Evolutionary conservation across 1,139 yeast genomes (phyloP).

Genomic region (Lodderomyces orthopsilosis): DNA sequence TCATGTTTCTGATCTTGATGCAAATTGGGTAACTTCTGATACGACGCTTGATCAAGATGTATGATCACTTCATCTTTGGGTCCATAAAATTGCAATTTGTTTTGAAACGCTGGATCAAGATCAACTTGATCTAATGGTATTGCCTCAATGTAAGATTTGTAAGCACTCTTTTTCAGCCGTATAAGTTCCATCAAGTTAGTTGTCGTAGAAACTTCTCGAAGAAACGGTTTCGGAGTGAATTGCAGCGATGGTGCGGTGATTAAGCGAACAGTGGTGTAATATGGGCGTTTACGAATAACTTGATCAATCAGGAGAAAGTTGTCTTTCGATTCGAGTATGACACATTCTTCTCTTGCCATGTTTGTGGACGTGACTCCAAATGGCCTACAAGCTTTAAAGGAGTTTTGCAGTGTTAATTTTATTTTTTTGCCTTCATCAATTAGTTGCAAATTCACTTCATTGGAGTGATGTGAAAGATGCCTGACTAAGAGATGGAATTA

Average conservation of each 20-base stretch:
- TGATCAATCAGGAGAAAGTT: neutral
- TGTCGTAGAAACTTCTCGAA: conserved; percentile 2
- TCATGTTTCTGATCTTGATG: conserved; percentile 1
- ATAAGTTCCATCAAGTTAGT: conserved; percentile 6
- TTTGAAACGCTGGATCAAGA: neutral
- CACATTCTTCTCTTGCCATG: neutral
- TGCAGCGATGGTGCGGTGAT: neutral
- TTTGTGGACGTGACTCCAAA: neutral
- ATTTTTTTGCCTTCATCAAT: neutral
- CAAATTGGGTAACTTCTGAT: conserved; percentile 10
- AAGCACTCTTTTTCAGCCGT: neutral
- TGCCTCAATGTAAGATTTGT: conserved; percentile 5
- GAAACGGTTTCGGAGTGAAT: neutral
- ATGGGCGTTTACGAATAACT: neutral
- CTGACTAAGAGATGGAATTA: too few species aligned
- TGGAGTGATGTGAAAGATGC: too few species aligned
- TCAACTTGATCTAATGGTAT: conserved; percentile 6
- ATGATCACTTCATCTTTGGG: conserved; percentile 1
- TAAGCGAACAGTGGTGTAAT: neutral
- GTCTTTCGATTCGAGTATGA: neutral
- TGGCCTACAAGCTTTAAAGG: too few species aligned
- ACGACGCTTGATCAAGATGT: conserved; percentile 7
- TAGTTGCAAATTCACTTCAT: too few species aligned
- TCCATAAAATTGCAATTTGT: conserved; percentile 5
- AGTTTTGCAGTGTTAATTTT: too few species aligned